Percentiles rank a stretch among this genome's conserved stretches.
Conservation (phyloP, 129 eudicot species). For the Silybum marianum region DNA sequence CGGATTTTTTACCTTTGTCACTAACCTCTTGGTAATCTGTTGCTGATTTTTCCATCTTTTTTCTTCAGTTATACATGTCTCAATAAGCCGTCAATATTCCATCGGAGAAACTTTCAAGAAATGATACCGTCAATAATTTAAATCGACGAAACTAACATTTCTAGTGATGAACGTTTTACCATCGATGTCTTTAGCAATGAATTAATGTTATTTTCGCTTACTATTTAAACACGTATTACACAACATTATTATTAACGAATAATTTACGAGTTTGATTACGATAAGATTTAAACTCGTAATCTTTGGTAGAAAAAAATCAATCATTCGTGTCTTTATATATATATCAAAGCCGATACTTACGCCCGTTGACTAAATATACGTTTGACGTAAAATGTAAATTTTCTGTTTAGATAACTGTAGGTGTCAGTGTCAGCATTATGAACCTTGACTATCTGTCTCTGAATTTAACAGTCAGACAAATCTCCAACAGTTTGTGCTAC, state of each 20-base stretch:
- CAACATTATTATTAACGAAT: not conserved
- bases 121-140: not conserved
- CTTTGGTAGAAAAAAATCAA: not conserved
- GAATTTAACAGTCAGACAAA: too few species aligned
- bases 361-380: not conserved
- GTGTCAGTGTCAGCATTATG: too few species aligned
- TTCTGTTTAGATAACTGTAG: not conserved
- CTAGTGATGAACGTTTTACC: not conserved
- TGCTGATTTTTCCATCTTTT: not conserved
- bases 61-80: not conserved
- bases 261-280: not conserved
- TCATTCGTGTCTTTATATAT: not conserved
- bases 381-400: not conserved
- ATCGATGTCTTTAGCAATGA: too few species aligned
- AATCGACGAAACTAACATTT: not conserved
- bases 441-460: too few species aligned
- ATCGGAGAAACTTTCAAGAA: not conserved
- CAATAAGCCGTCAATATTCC: too few species aligned
- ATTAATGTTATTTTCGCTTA: too few species aligned
- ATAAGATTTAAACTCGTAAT: not conserved
- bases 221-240: too few species aligned
- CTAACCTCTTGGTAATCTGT: not conserved
- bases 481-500: too few species aligned
- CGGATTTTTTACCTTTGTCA: not conserved
- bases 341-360: not conserved